Evolutionary conservation across 139 green algal genomes (phyloP), one percentile per base, ranked within the genome.

Genomic region (Chlorella vulgaris): DNA sequence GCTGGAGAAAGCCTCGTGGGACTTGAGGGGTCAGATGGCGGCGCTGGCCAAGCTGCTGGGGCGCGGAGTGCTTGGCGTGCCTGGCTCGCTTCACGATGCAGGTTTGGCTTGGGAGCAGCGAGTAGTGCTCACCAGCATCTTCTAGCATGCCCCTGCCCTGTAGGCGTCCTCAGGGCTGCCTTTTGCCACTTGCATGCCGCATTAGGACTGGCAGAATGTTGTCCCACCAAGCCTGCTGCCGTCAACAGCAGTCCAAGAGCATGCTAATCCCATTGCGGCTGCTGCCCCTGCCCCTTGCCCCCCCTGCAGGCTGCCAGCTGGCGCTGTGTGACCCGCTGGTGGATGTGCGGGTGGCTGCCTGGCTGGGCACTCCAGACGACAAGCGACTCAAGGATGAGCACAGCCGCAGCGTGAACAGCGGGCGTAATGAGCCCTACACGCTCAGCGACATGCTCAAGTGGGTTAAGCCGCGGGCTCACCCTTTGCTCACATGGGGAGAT

Each of bases 311-410:
- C 60, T 18, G 42, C n/a, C 65, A 31, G 47, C 65, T 87, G 73
- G 51, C 75, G 39, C 47, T 92, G 31, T 24, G 22, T 0, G 78
- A 87, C 31, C 88, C 90, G 0, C 24, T 93, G n/a, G 88, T 97
- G 18, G 93, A 97, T 69, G 90, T 94, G 62, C 86, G 90, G 7
- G 83, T 97, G 4, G 87, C 90, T 7, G 71, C 88, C 26, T 97
- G 91, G 89, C 55, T 96, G 76, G 63, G 91, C 7, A 83, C 85
- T 18, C 92, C 92, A 0, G 89, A 93, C 47, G 70, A 81, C 73
- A 69, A 80, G 69, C 66, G 29, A 38, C 81, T 85, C 6, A 51
- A 28, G 36, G 81, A 85, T 26, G 66, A 67, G 28, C 35, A 61
- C 18, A 7, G 5, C 22, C 4, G 6, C 38, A 58, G 29, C 39